Conservation (phyloP, 2,329 filamentous ascomycete species). For the Trichoderma breve region DNA sequence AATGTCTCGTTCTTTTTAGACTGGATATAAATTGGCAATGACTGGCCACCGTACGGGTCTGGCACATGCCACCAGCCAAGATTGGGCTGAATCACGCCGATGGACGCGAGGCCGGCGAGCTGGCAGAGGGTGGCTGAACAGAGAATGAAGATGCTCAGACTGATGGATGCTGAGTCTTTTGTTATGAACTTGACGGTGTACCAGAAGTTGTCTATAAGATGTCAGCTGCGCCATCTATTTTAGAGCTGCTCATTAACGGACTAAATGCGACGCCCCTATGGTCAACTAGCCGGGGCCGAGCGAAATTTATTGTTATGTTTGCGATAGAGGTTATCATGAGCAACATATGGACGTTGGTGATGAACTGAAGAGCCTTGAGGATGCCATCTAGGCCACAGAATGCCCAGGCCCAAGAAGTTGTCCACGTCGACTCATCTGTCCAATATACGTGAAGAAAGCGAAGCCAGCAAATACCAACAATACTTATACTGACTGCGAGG, state of each 20-base stretch:
- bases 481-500: background rate
- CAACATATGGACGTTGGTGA: background rate
- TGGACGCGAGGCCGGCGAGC: background rate
- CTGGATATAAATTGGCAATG: background rate
- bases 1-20: background rate
- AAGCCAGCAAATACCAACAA: background rate
- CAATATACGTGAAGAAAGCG: background rate
- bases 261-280: background rate
- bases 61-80: background rate
- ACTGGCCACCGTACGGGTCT: background rate
- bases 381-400: background rate
- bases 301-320: background rate
- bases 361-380: background rate
- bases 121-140: background rate
- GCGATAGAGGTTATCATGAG: background rate
- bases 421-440: background rate
- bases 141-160: background rate
- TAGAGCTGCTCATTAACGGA: background rate
- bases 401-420: background rate
- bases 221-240: background rate
- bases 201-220: background rate
- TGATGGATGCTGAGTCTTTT: background rate
- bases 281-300: background rate
- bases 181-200: background rate
- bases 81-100: background rate